Evolutionary conservation across 768 basidiomycete genomes (phyloP).

Genomic region (Serendipita indica): DNA sequence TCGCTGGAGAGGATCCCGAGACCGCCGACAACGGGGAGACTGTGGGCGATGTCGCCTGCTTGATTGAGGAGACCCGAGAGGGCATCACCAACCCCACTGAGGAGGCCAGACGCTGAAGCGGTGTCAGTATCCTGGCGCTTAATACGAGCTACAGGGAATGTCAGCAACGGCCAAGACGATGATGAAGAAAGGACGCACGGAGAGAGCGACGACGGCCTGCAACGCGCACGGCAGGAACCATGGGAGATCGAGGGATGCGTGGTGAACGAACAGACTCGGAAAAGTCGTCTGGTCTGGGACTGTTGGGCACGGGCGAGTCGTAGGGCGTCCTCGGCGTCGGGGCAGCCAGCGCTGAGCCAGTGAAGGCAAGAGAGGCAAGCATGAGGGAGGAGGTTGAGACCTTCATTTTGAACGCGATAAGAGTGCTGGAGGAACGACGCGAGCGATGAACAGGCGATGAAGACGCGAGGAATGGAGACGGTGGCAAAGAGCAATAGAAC

Average conservation of each 20-base stretch:
- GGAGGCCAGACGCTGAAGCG: background rate
- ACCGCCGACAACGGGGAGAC: background rate
- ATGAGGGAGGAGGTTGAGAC: background rate
- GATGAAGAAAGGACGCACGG: background rate
- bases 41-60: background rate
- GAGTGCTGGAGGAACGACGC: background rate
- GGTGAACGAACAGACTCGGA: background rate
- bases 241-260: background rate
- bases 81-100: background rate
- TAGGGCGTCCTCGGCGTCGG: background rate
- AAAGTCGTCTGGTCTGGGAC: slow-evolving; percentile 1
- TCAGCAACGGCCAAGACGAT: background rate
- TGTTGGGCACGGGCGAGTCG: slow-evolving; percentile 2
- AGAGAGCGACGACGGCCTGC: slow-evolving; percentile 4
- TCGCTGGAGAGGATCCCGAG: background rate
- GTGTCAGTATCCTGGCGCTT: background rate
- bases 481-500: background rate
- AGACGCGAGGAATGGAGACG: background rate
- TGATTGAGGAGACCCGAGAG: background rate
- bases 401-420: background rate
- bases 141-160: background rate
- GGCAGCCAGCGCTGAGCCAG: background rate
- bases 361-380: background rate
- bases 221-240: slow-evolving; percentile 3
- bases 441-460: background rate